These are phyloP conservation scores for Solanum rostratum DNA, from an alignment of 257 asterid genomes.

Conservation along the genomic window DNA sequence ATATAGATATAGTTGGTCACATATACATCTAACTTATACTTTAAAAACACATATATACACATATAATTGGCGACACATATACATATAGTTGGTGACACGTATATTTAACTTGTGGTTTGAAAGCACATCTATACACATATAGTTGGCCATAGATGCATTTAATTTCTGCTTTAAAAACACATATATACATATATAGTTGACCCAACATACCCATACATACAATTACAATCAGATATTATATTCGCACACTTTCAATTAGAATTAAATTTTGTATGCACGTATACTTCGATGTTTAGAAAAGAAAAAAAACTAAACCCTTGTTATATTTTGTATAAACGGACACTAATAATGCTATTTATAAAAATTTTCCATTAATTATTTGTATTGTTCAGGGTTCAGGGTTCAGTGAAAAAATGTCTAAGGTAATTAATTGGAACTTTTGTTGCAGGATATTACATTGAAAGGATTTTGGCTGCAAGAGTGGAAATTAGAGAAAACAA, in stretches of 20 bases:
- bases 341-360: neutral
- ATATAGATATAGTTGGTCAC: neutral
- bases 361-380: neutral
- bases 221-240: neutral
- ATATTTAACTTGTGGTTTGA: too few species aligned
- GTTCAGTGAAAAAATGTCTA: neutral
- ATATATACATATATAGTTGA: neutral
- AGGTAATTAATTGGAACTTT: neutral
- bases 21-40: neutral
- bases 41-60: neutral
- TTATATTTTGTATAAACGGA: neutral
- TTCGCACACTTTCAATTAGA: neutral
- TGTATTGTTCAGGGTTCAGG: too few species aligned
- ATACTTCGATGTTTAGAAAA: neutral
- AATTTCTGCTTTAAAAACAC: too few species aligned
- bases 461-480: constrained; percentile 93
- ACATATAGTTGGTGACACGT: too few species aligned
- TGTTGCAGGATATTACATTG: constrained; percentile 57
- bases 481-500: constrained; percentile 40
- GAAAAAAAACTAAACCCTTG: neutral
- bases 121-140: too few species aligned
- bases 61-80: too few species aligned
- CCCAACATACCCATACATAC: neutral
- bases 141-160: too few species aligned
- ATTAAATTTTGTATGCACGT: neutral